Percentiles rank a stretch among this genome's conserved stretches.
phyloP scores from a whole-genome alignment of 768 basidiomycete species.

The Pleurotus tuber-regium region DNA sequence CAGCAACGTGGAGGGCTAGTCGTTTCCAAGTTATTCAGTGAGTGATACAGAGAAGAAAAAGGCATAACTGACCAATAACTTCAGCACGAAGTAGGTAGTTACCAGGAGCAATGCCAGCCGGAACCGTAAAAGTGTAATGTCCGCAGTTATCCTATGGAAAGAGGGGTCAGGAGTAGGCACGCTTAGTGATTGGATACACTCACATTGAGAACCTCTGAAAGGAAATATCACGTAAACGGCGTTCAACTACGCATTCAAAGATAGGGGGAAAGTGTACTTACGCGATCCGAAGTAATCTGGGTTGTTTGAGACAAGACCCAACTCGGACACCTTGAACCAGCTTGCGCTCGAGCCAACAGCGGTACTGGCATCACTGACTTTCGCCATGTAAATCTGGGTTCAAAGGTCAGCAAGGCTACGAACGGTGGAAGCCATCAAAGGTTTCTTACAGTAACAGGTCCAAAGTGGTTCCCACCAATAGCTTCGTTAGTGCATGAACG shows the following conservation, averaged over 20 bases:
- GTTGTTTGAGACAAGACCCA: conserved; percentile 45
- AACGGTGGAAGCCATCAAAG: not conserved
- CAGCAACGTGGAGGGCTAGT: conserved; percentile 42
- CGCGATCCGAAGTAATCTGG: conserved; percentile 45
- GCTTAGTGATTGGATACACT: conserved; percentile 5
- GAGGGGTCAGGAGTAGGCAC: not conserved
- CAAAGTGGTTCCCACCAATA: conserved; percentile 51
- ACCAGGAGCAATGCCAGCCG: conserved; percentile 37
- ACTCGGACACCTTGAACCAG: conserved; percentile 54
- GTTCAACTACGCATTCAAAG: no score
- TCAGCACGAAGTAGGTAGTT: conserved; percentile 46
- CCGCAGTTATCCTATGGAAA: conserved; percentile 45
- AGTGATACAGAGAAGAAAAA: not conserved
- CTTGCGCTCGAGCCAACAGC: conserved; percentile 38
- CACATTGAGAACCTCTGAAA: conserved; percentile 30
- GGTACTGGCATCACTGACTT: conserved; percentile 41
- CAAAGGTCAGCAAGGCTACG: not conserved
- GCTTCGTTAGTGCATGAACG: conserved; percentile 45
- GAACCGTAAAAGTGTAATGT: conserved; percentile 50
- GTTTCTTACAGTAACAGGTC: conserved; percentile 37
- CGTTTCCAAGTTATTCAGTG: not conserved
- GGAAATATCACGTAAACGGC: not conserved
- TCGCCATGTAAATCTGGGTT: conserved; percentile 43
- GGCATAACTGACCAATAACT: conserved; percentile 36
- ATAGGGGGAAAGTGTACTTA: conserved; percentile 15